Evolutionary conservation across 306 rosid species (phyloP), one percentile per base, ranked within the genome.

Genomic region (Vigna trinervia): DNA sequence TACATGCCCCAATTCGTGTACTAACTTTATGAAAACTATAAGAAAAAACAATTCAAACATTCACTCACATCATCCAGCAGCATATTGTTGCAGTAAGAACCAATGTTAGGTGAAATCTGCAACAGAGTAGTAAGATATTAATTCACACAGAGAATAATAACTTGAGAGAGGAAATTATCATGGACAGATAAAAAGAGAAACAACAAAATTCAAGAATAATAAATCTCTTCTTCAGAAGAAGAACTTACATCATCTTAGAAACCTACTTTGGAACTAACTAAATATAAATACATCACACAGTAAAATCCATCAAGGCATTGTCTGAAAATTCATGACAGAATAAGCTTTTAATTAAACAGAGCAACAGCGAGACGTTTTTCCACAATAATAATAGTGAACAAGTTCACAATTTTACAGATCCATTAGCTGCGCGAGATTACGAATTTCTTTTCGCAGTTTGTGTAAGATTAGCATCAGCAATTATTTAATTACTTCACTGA

Each of bases 31-130:
- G 81, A 43, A 73, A 60, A 71, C 15, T 15, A 36, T 75, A 69
- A 60, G 12, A 57, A 74, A 13, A 74, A 13, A 12, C 12, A 56
- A 80, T 5, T 45, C 14, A 48, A 82, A 78, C 47, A 34, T 30
- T 30, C 52, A 84, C 97, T 87, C 87, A 94, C 98, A 94, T 94
- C 93, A 94, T 89, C 98, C 98, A 94, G 78, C 96, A 87, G 81
- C 98, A 92, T 63, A 86, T 81, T 62, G 93, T 94, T 23, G 98
- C 97, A 56, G 96, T 92, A 78, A 86, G 84, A 60, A 92, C 88
- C 89, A 92, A 79, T 41, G 98, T 92, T 7, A 90, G 82, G 84
- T 94, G 98, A 69, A 94, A 86, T 84, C 97, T 92, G 91, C 81
- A 77, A 60, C 28, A 20, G 12, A 60, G 71, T 38, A 68, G 30